These are phyloP conservation scores for Pedinophyceae sp. DNA, from an alignment of 139 green algal genomes.

Conservation along the genomic window DNA sequence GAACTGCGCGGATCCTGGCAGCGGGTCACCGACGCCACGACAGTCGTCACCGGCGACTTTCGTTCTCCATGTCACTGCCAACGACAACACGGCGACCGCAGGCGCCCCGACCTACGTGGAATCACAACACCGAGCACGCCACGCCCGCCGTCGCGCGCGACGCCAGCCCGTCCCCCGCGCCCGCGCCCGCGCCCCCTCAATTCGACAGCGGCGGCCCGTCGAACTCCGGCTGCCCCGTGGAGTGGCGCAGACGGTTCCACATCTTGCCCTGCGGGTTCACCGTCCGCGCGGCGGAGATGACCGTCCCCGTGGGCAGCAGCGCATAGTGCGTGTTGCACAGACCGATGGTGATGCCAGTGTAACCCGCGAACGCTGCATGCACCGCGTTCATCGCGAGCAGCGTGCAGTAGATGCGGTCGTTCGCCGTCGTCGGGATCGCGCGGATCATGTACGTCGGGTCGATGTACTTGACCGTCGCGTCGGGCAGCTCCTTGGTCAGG, in stretches of 20 bases:
- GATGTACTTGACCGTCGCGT: conserved; percentile 77
- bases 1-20: too few relatives aligned
- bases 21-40: too few relatives aligned
- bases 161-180: too few relatives aligned
- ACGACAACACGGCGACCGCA: too few relatives aligned
- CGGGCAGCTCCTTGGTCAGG: conserved; percentile 62
- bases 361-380: conserved; percentile 87
- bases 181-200: too few relatives aligned
- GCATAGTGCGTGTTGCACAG: conserved; percentile 85
- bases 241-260: neutral
- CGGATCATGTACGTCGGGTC: conserved; percentile 82
- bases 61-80: too few relatives aligned
- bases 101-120: too few relatives aligned
- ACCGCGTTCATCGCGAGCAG: conserved; percentile 85
- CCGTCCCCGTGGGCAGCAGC: conserved; percentile 12
- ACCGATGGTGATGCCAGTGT: conserved; percentile 78
- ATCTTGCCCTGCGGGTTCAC: neutral
- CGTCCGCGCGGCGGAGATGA: neutral
- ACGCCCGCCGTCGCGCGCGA: too few relatives aligned
- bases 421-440: conserved; percentile 23
- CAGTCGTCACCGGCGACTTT: too few relatives aligned
- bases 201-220: too few relatives aligned
- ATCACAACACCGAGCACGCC: too few relatives aligned
- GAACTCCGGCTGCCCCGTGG: neutral
- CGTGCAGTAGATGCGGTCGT: conserved; percentile 71